phyloP scores from a whole-genome alignment of 768 basidiomycete genomes.

The Butyriboletus loyo region DNA sequence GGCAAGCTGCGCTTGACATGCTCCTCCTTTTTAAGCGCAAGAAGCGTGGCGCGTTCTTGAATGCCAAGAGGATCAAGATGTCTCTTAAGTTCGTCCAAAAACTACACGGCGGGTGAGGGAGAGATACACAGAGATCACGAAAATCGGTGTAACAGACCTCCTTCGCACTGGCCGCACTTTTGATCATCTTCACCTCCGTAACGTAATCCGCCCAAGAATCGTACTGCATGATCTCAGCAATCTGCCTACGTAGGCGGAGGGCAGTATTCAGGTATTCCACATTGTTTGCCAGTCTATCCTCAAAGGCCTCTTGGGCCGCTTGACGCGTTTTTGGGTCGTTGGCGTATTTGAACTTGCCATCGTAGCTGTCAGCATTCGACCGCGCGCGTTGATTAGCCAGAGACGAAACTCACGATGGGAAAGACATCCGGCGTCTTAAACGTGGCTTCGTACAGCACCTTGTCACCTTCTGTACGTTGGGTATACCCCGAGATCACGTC shows the following conservation, averaged over 20 bases:
- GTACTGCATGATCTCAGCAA: constrained; percentile 67
- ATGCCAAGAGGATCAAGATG: constrained; percentile 72
- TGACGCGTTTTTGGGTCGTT: constrained; percentile 66
- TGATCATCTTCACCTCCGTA: constrained; percentile 86
- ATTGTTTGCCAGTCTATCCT: constrained; percentile 66
- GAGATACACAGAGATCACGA: neutral
- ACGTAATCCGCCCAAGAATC: constrained; percentile 81
- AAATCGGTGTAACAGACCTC: constrained; percentile 38
- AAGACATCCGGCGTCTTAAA: constrained; percentile 83
- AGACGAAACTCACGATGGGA: constrained; percentile 53
- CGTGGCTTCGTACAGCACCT: constrained; percentile 67
- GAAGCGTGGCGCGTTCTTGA: constrained; percentile 63
- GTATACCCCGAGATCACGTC: constrained; percentile 78
- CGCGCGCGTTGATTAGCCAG: neutral
- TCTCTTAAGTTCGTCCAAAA: constrained; percentile 70
- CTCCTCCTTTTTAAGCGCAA: constrained; percentile 74
- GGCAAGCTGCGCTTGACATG: constrained; percentile 55
- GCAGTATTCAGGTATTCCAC: constrained; percentile 66
- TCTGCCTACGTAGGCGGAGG: constrained; percentile 66
- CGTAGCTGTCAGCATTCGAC: neutral
- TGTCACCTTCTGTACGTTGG: constrained; percentile 56
- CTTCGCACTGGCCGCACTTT: constrained; percentile 57
- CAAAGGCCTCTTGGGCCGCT: constrained; percentile 62
- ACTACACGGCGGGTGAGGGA: constrained; percentile 39
- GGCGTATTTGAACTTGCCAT: constrained; percentile 72